Evolutionary conservation across 495 filamentous ascomycete genomes (phyloP).

Genomic region (Neurospora sp.): DNA sequence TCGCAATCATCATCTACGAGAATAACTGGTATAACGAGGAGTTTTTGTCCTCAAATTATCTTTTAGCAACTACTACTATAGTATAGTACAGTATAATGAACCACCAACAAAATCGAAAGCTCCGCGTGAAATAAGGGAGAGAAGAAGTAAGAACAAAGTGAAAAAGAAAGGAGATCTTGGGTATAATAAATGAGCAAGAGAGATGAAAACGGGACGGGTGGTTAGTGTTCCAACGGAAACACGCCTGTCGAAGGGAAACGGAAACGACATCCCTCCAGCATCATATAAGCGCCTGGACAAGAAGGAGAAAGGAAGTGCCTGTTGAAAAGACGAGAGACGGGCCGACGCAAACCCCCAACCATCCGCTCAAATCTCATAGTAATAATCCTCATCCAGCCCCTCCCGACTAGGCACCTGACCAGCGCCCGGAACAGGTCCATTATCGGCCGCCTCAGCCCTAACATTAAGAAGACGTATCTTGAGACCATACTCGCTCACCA

Average conservation of each 20-base stretch:
- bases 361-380: constrained; percentile 42
- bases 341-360: background rate
- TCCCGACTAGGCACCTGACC: constrained; percentile 50
- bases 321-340: too few species aligned
- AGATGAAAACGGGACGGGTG: background rate
- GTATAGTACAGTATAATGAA: background rate
- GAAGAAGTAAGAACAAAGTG: background rate
- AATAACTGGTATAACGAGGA: background rate
- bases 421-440: constrained; percentile 38
- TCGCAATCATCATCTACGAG: background rate
- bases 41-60: background rate
- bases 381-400: constrained; percentile 59
- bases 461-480: constrained; percentile 93
- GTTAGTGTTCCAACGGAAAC: background rate
- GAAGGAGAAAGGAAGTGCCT: too few species aligned
- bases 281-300: background rate
- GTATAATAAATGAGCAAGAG: constrained; percentile 3
- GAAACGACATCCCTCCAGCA: background rate
- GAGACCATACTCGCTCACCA: constrained; percentile 81
- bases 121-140: background rate
- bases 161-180: background rate
- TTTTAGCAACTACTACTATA: background rate
- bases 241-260: background rate
- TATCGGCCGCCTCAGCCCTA: constrained; percentile 64
- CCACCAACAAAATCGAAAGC: background rate